Evolutionary conservation across 1,139 yeast species (phyloP).

Genomic region (Eremothecium gossypii): DNA sequence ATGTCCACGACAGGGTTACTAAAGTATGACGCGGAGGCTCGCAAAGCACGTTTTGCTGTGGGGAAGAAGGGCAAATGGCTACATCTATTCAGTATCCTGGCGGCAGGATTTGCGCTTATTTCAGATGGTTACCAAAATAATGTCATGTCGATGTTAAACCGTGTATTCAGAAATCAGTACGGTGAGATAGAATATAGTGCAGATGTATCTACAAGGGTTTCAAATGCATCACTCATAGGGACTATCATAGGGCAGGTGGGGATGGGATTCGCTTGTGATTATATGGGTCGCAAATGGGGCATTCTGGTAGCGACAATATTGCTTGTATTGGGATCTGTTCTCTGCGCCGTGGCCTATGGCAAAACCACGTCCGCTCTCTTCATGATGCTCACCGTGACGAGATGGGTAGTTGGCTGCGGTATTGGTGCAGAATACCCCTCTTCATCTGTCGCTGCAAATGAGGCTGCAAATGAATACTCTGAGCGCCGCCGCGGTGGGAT

Average conservation of each 20-base stretch:
- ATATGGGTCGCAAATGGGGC: conserved; percentile 51
- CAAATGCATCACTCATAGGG: conserved; percentile 50
- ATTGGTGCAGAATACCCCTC: conserved; percentile 69
- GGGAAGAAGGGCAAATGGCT: conserved; percentile 8
- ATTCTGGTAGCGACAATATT: conserved; percentile 45
- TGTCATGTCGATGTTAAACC: conserved; percentile 51
- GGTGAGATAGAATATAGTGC: conserved; percentile 35
- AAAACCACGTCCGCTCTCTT: conserved; percentile 45
- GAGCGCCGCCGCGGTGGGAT: conserved; percentile 54
- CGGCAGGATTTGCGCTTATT: conserved; percentile 45
- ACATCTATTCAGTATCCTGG: conserved; percentile 11
- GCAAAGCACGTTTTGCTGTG: not conserved
- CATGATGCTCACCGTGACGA: conserved; percentile 62
- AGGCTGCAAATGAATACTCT: conserved; percentile 67
- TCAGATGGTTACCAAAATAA: conserved; percentile 60
- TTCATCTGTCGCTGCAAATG: conserved; percentile 59
- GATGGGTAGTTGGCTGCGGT: conserved; percentile 68
- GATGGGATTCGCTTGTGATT: conserved; percentile 49
- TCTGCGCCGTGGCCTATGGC: conserved; percentile 55
- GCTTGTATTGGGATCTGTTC: conserved; percentile 45
- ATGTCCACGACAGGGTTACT: too few relatives aligned
- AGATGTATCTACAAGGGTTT: conserved; percentile 44
- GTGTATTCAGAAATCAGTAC: conserved; percentile 39
- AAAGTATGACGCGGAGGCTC: conserved; percentile 2
- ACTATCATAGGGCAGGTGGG: conserved; percentile 49